Percentiles rank a stretch among this genome's conserved stretches.
phyloP scores from a whole-genome alignment of 2,329 filamentous ascomycete genomes.

The Diaporthe citriasiana region DNA sequence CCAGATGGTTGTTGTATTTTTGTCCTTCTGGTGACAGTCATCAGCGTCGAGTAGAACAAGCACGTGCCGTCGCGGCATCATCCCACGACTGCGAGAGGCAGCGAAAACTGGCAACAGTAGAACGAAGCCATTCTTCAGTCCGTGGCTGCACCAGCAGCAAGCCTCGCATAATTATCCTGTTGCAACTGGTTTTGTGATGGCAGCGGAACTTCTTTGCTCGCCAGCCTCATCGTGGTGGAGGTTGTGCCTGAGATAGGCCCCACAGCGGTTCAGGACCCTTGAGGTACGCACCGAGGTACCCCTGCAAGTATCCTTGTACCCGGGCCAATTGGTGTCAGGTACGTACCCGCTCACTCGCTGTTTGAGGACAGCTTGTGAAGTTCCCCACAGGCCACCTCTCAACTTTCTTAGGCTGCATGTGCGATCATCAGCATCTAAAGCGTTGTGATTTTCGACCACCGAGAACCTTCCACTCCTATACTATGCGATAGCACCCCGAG shows the following conservation, averaged over 20 bases:
- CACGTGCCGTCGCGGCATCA: slow-evolving; percentile 1
- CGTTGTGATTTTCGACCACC: neutral
- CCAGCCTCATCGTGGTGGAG: neutral
- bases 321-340: neutral
- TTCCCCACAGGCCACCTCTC: slow-evolving; percentile 31
- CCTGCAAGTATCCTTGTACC: neutral
- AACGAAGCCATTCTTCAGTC: neutral
- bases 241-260: neutral
- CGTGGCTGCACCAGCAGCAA: neutral
- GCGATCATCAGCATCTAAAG: neutral
- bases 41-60: neutral
- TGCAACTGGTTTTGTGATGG: neutral
- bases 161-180: too few species aligned
- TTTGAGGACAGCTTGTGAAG: slow-evolving; percentile 39
- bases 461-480: neutral
- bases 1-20: neutral
- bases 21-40: neutral
- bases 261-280: neutral
- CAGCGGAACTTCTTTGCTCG: neutral
- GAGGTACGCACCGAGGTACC: neutral
- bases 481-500: slow-evolving; percentile 17
- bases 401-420: slow-evolving; percentile 8
- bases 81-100: slow-evolving; percentile 9
- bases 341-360: slow-evolving; percentile 6
- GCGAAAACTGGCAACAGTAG: neutral